Evolutionary conservation across 2,329 filamentous ascomycete species (phyloP).

Genomic region (Thelonectria discophora): DNA sequence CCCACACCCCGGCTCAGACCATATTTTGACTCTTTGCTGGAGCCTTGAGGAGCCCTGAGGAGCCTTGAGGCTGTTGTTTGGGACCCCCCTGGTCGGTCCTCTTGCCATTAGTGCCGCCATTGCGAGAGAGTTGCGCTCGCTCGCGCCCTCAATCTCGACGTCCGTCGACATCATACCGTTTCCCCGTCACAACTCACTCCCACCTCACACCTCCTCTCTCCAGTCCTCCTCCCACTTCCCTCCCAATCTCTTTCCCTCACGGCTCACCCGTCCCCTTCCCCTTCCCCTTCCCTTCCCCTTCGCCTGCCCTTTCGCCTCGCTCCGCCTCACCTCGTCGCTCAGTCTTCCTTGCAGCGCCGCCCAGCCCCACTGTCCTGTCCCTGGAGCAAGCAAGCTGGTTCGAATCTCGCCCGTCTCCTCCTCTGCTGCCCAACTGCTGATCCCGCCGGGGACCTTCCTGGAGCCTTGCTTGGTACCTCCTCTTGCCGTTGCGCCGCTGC

Average conservation of each 20-base stretch:
- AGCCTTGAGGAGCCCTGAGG: no score
- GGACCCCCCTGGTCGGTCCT: slow-evolving; percentile 13
- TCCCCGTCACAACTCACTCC: slow-evolving; percentile 30
- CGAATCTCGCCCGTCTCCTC: slow-evolving; percentile 40
- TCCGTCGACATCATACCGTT: slow-evolving; percentile 42
- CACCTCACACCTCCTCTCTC: no score
- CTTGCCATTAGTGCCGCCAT: slow-evolving; percentile 12
- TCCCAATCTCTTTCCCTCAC: slow-evolving; percentile 27
- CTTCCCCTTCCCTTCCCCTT: slow-evolving; percentile 18
- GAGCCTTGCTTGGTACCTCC: slow-evolving; percentile 27
- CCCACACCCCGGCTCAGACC: slow-evolving; percentile 42
- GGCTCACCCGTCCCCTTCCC: slow-evolving; percentile 21
- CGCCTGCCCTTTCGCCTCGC: slow-evolving; percentile 21
- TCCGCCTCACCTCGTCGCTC: slow-evolving; percentile 22
- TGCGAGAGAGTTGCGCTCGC: slow-evolving; percentile 13
- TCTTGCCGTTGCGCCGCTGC: no score
- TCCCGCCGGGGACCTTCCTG: slow-evolving; percentile 39
- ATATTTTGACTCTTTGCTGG: slow-evolving; percentile 39
- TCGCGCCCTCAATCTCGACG: slow-evolving; percentile 32
- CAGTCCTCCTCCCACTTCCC: slow-evolving; percentile 17
- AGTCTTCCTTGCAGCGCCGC: slow-evolving; percentile 33
- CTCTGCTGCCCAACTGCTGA: slow-evolving; percentile 47
- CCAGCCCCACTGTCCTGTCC: slow-evolving; percentile 40
- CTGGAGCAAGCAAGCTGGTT: slow-evolving; percentile 38
- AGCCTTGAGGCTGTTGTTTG: slow-evolving; percentile 35